Percentiles rank a stretch among this genome's conserved stretches.
Conservation (phyloP, 805 yeast species). For the Metschnikowia similis region DNA sequence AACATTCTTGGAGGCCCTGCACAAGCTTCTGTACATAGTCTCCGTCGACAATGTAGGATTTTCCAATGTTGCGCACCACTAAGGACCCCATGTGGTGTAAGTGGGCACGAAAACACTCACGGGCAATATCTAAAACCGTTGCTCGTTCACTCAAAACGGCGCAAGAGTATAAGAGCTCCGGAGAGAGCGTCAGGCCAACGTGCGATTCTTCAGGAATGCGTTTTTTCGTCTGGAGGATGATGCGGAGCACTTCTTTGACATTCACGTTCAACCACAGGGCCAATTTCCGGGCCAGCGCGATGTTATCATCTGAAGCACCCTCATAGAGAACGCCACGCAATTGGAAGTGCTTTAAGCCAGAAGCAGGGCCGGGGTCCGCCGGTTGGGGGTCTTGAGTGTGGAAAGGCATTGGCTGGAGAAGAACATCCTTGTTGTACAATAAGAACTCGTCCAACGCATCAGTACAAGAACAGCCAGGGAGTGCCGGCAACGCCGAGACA, state of each 20-base stretch:
- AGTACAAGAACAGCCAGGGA: conserved; percentile 19
- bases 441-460: conserved; percentile 41
- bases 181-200: conserved; percentile 19
- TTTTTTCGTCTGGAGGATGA: conserved; percentile 38
- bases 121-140: conserved; percentile 39
- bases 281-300: conserved; percentile 38
- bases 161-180: conserved; percentile 27
- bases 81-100: conserved; percentile 18
- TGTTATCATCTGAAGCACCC: conserved; percentile 28
- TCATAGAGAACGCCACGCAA: conserved; percentile 40
- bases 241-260: conserved; percentile 45
- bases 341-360: conserved; percentile 25
- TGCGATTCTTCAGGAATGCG: conserved; percentile 10
- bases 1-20: not conserved
- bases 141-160: conserved; percentile 51
- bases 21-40: conserved; percentile 6
- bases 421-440: conserved; percentile 25
- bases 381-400: not conserved
- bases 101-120: conserved; percentile 24
- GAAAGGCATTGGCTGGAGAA: conserved; percentile 33
- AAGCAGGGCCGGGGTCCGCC: not conserved
- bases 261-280: conserved; percentile 37
- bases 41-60: conserved; percentile 7
- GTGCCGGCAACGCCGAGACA: conserved; percentile 29
- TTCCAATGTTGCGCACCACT: conserved; percentile 35